These are phyloP conservation scores for Wakefieldia striispora DNA, from an alignment of 768 basidiomycete genomes.

Conservation along the genomic window DNA sequence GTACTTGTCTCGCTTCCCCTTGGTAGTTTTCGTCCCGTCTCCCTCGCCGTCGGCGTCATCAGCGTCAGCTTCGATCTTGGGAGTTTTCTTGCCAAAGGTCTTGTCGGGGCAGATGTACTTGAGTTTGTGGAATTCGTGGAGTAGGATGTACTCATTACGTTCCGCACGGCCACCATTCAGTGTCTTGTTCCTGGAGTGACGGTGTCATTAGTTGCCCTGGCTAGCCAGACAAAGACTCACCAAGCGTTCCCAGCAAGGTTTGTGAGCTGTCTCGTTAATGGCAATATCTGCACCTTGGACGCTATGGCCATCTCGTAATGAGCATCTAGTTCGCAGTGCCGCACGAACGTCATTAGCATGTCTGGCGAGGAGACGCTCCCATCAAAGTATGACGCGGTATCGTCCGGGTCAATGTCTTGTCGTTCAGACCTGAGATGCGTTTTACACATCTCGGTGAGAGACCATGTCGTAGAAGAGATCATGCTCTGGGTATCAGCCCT, in stretches of 20 bases:
- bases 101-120: conserved; percentile 99
- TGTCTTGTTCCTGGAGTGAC: conserved; percentile 80
- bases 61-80: conserved; percentile 47
- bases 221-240: conserved; percentile 41
- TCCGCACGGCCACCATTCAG: conserved; percentile 97
- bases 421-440: conserved; percentile 83
- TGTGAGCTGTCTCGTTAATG: conserved; percentile 90
- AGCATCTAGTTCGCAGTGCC: conserved; percentile 93
- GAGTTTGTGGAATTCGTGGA: conserved; percentile 95
- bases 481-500: conserved; percentile 58
- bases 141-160: conserved; percentile 97
- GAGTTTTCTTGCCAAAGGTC: conserved; percentile 73
- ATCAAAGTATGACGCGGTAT: conserved; percentile 89
- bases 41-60: conserved; percentile 54
- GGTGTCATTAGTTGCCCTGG: not conserved
- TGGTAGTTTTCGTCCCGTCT: conserved; percentile 45
- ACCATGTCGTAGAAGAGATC: conserved; percentile 98
- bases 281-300: conserved; percentile 88
- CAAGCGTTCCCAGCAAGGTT: conserved; percentile 97
- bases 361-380: conserved; percentile 74
- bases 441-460: conserved; percentile 93
- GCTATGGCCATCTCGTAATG: conserved; percentile 98
- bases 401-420: conserved; percentile 95
- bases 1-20: conserved; percentile 88
- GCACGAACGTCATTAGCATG: conserved; percentile 80